Percentiles rank a stretch among this genome's conserved stretches.
These are phyloP conservation scores for Setaria viridis DNA, from an alignment of 202 grass and related monocot genomes.

Conservation along the genomic window DNA sequence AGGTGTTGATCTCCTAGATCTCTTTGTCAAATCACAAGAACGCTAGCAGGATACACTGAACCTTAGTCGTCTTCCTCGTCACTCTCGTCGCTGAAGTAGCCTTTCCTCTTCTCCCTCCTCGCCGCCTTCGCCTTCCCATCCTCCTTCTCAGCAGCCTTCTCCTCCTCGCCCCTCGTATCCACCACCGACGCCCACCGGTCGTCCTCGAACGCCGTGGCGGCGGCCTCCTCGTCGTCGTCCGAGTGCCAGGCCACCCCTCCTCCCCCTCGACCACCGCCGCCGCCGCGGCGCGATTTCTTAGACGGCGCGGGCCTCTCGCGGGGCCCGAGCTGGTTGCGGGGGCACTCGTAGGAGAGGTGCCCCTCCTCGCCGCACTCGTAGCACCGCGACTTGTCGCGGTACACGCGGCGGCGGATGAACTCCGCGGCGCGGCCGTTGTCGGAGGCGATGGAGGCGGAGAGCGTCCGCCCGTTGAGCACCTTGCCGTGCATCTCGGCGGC, in stretches of 20 bases:
- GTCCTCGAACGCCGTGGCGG: slow-evolving; percentile 63
- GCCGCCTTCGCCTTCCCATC: slow-evolving; percentile 47
- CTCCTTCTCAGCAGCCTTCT: slow-evolving; percentile 56
- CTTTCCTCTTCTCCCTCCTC: slow-evolving; percentile 84
- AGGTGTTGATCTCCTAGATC: background rate
- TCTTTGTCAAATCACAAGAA: slow-evolving; percentile 33
- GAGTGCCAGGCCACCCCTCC: slow-evolving; percentile 43
- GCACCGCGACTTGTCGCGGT: slow-evolving; percentile 87
- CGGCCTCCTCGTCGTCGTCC: slow-evolving; percentile 61
- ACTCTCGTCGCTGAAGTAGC: slow-evolving; percentile 98
- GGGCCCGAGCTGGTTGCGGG: slow-evolving; percentile 81
- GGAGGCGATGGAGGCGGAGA: slow-evolving; percentile 80
- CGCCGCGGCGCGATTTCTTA: slow-evolving; percentile 54
- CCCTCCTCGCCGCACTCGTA: slow-evolving; percentile 85
- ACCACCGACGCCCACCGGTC: slow-evolving; percentile 97
- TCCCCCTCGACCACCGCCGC: background rate
- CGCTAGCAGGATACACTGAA: slow-evolving; percentile 36
- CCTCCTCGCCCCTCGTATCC: slow-evolving; percentile 76
- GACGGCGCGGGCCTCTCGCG: slow-evolving; percentile 71
- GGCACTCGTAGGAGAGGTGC: slow-evolving; percentile 98
- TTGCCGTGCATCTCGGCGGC: slow-evolving; percentile 79
- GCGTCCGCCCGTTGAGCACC: slow-evolving; percentile 84
- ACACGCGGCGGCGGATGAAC: slow-evolving; percentile 93
- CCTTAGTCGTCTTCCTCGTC: slow-evolving; percentile 74
- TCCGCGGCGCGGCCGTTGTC: slow-evolving; percentile 86